Evolutionary conservation across 495 filamentous ascomycete species (phyloP).

Genomic region (Tuber microsphaerosporum): DNA sequence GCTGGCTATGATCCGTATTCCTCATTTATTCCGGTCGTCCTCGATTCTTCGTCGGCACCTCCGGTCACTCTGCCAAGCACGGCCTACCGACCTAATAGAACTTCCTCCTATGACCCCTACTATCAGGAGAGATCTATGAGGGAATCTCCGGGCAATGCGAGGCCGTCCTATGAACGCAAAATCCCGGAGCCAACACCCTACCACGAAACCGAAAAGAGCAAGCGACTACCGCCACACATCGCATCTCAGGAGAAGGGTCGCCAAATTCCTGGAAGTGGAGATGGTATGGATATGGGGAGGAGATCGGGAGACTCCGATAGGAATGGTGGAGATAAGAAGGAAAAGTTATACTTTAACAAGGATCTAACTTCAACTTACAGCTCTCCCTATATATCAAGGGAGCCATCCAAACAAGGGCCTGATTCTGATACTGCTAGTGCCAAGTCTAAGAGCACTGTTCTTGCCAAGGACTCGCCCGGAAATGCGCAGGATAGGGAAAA

Average conservation of each 20-base stretch:
- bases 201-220: constrained; percentile 28
- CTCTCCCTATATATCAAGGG: constrained; percentile 25
- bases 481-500: constrained; percentile 44
- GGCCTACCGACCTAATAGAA: constrained; percentile 34
- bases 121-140: constrained; percentile 17
- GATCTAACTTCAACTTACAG: background rate
- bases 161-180: constrained; percentile 28
- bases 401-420: constrained; percentile 3
- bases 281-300: constrained; percentile 29
- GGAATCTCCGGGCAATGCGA: constrained; percentile 21
- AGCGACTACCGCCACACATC: constrained; percentile 62
- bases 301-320: constrained; percentile 32
- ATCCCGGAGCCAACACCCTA: constrained; percentile 17
- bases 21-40: constrained; percentile 73
- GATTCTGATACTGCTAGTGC: constrained; percentile 13
- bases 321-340: constrained; percentile 29
- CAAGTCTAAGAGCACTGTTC: constrained; percentile 7
- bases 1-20: constrained; percentile 46
- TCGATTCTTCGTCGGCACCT: constrained; percentile 71
- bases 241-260: constrained; percentile 82
- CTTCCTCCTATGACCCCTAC: constrained; percentile 36
- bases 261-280: constrained; percentile 43
- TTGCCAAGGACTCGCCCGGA: constrained; percentile 12
- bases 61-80: constrained; percentile 49
- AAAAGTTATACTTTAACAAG: constrained; percentile 12